phyloP scores from a whole-genome alignment of 2,329 filamentous ascomycete genomes.

The Beauveria varroae region DNA sequence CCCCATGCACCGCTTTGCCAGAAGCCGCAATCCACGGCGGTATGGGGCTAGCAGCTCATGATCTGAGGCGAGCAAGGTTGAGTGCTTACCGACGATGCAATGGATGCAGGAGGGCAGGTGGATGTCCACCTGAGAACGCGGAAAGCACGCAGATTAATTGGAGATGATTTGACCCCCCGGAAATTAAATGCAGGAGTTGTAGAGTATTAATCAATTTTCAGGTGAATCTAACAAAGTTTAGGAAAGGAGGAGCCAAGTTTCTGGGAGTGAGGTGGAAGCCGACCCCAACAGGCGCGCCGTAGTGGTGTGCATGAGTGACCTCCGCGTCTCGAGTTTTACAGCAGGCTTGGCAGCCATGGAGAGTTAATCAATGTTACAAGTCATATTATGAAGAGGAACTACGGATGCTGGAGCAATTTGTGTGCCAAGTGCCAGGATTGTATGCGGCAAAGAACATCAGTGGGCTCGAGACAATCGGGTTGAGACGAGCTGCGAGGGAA shows the following conservation, averaged over 20 bases:
- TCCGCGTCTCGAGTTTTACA: not conserved
- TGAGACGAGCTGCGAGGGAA: no score
- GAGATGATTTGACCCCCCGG: not conserved
- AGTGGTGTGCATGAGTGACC: not conserved
- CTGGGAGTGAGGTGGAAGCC: not conserved
- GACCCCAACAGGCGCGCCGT: not conserved
- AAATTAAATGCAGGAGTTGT: not conserved
- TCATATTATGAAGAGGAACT: not conserved
- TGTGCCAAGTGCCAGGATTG: no score
- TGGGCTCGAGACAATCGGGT: not conserved
- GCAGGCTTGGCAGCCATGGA: not conserved
- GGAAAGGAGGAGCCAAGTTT: not conserved
- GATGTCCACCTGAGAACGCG: not conserved
- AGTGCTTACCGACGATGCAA: not conserved
- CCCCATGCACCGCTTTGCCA: not conserved
- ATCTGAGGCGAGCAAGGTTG: not conserved
- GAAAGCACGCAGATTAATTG: slow-evolving; percentile 4
- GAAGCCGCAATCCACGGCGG: not conserved
- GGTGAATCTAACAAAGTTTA: not conserved
- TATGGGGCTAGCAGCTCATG: not conserved
- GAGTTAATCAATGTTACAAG: not conserved
- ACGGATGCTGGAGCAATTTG: not conserved
- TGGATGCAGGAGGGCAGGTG: not conserved
- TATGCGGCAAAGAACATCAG: not conserved
- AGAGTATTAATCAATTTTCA: not conserved